Evolutionary conservation across 1,284 basidiomycete species (phyloP), one percentile per base, ranked within the genome.

Genomic region (Anthracocystis panici-leucophaei): DNA sequence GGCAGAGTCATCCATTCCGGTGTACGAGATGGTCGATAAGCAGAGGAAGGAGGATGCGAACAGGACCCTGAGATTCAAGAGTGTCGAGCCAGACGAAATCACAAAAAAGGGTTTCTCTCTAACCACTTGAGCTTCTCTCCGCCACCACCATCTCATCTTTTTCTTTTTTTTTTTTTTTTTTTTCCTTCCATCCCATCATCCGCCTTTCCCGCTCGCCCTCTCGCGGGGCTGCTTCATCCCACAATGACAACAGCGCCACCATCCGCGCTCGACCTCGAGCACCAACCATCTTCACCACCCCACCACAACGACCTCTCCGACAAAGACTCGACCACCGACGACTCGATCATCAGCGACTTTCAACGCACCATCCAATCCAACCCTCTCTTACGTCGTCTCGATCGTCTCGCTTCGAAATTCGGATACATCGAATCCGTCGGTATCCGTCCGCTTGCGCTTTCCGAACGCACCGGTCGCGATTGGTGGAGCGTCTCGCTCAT

Each of bases 401-500:
- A 77, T 33, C 31, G 56, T 5, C 20, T 74, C 31, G 41, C 70
- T 1, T 44, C 41, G 11, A 57, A 54, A n/a, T 72, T 82, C 16
- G 51, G 38, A 38, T 52, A 63, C 29, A 53, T 81, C 55, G 80
- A 82, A 49, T 65, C 63, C 25, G 56, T 76, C 44, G 67, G 75
- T 31, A 81, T 82, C 49, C 74, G 68, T 1, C 80, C 80, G 2
- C 57, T 82, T 14, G 45, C 66, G 2, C 46, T 65, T 1, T 53
- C 69, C 12, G 67, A 69, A 52, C 66, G 73, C 8, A 78, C 54
- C 2, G 71, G 63, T 20, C 55, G 14, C 11, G 87, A 89, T 60
- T 82, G 86, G 53, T 89, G 88, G 88, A 89, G 88, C 75, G 69
- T 75, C 23, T 41, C 60, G 5, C 58, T 77, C 20, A 63, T 84